These are phyloP conservation scores for Corymbia calophylla DNA, from an alignment of 441 rosid genomes.

Conservation along the genomic window DNA sequence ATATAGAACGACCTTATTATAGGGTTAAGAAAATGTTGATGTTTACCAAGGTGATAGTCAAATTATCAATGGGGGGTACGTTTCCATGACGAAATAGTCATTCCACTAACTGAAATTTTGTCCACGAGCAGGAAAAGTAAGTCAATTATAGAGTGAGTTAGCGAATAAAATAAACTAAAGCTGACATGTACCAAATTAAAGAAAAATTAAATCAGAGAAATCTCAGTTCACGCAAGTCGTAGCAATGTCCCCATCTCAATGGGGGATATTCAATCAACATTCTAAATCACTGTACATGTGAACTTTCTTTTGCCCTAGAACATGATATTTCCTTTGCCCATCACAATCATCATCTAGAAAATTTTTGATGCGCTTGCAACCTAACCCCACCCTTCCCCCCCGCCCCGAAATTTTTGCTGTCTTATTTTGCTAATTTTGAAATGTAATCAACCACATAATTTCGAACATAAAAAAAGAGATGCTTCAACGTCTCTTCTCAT, in stretches of 20 bases:
- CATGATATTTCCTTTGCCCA: neutral
- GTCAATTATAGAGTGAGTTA: neutral
- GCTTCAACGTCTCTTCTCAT: neutral
- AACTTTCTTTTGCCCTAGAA: neutral
- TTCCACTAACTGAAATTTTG: neutral
- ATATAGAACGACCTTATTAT: neutral
- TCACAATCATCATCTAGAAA: neutral
- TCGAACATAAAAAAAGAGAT: neutral
- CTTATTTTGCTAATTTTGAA: neutral
- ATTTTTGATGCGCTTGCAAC: neutral
- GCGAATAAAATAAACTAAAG: neutral
- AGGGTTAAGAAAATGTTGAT: neutral
- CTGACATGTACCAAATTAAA: neutral
- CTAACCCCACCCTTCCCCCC: neutral
- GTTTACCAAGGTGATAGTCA: neutral
- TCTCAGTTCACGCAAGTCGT: neutral
- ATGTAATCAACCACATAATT: neutral
- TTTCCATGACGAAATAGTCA: neutral
- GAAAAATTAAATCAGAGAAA: neutral
- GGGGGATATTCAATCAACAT: neutral
- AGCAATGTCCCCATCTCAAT: neutral
- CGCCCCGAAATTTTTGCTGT: neutral
- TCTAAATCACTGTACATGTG: neutral
- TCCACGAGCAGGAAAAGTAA: neutral
- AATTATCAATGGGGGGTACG: neutral